phyloP scores from a whole-genome alignment of 2,329 filamentous ascomycete genomes.

The Paraphaeosphaeria minitans region DNA sequence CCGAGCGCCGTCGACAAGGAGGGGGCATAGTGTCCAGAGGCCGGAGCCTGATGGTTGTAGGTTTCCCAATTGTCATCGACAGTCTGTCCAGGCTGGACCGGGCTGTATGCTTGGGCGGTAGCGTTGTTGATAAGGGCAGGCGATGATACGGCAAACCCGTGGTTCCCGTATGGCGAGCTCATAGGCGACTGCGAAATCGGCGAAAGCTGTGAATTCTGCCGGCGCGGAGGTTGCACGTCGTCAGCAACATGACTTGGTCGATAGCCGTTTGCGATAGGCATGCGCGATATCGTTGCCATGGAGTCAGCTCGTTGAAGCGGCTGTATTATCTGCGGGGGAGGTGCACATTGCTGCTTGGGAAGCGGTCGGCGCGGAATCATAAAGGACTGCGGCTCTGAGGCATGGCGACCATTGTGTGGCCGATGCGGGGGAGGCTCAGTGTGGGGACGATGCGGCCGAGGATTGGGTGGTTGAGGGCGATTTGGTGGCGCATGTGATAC shows the following conservation, averaged over 20 bases:
- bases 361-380: conserved; percentile 36
- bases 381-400: conserved; percentile 29
- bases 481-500: conserved; percentile 21
- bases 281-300: conserved; percentile 40
- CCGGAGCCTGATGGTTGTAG: conserved; percentile 15
- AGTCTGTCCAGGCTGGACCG: conserved; percentile 18
- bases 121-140: conserved; percentile 33
- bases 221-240: conserved; percentile 18
- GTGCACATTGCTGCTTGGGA: conserved; percentile 15
- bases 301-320: conserved; percentile 41
- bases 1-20: conserved; percentile 15
- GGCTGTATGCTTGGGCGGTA: conserved; percentile 26
- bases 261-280: conserved; percentile 42
- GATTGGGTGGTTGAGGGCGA: conserved; percentile 21
- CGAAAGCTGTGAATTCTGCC: conserved; percentile 16
- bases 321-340: conserved; percentile 26
- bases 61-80: conserved; percentile 38
- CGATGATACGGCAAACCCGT: conserved; percentile 34
- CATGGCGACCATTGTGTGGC: conserved; percentile 6
- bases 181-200: conserved; percentile 20
- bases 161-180: conserved; percentile 32
- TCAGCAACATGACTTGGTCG: conserved; percentile 25
- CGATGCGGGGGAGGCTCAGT: conserved; percentile 6
- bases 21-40: conserved; percentile 13
- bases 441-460: conserved; percentile 17